phyloP scores from a whole-genome alignment of 352 stramenopile genomes.

The Globisporangium solare region DNA sequence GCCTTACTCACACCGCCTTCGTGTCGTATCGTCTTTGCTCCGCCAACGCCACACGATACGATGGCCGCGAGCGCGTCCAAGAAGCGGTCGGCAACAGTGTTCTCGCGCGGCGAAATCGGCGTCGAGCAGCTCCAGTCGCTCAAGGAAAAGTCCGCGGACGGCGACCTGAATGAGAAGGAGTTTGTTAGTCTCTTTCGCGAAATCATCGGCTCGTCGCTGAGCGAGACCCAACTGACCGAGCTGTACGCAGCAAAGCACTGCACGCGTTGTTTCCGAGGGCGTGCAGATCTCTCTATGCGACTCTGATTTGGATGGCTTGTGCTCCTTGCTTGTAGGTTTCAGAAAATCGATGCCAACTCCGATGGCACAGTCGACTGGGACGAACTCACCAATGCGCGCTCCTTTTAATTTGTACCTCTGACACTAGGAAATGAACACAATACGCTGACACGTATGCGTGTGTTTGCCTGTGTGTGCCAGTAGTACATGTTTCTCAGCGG shows the following conservation, averaged over 20 bases:
- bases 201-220: constrained; percentile 74
- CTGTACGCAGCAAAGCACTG: constrained; percentile 35
- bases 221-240: constrained; percentile 73
- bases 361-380: constrained; percentile 88
- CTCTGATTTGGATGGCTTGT: neutral
- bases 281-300: too few species aligned
- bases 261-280: too few species aligned
- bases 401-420: neutral
- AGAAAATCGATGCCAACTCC: constrained; percentile 88
- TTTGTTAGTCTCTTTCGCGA: constrained; percentile 82
- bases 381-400: constrained; percentile 81
- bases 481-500: constrained; percentile 85
- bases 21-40: too few species aligned
- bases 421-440: too few species aligned
- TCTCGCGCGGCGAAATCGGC: constrained; percentile 76
- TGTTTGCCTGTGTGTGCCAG: constrained; percentile 5
- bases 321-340: constrained; percentile 37
- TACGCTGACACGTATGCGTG: neutral
- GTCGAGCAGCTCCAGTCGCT: constrained; percentile 79
- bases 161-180: constrained; percentile 79
- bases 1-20: too few species aligned
- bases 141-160: constrained; percentile 81
- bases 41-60: too few species aligned
- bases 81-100: constrained; percentile 48
- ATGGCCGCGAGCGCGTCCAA: constrained; percentile 12